Evolutionary conservation across 768 basidiomycete species (phyloP), one percentile per base, ranked within the genome.

Genomic region (Tylopilus plumbeoviolaceoides): DNA sequence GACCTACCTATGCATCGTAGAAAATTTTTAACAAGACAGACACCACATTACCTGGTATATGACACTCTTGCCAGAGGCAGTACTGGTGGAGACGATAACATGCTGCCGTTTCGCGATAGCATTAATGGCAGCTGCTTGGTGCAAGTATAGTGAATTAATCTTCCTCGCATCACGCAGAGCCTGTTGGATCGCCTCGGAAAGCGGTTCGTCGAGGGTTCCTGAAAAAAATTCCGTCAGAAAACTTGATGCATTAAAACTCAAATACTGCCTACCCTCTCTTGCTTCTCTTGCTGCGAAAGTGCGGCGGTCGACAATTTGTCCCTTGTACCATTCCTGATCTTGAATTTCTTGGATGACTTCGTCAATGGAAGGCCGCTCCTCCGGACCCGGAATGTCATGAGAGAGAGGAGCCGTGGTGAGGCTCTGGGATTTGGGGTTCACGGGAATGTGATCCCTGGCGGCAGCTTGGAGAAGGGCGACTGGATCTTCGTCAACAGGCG

Each of bases 61-160:
- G 14, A 91, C 72, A 69, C 89, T 91, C 72, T 92, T 93, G 4
- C 91, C 91, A 5, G 90, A 92, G 7, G 92, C 91, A 8, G 93
- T 95, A 57, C 85, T 87, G 0, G 92, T 95, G 5, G 91, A 93
- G 27, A 94, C 88, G 33, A 95, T 89, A 23, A 93, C 90, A 66
- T 91, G 76, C 50, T 78, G 78, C 7, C 80, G 79, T 47, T 65
- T 60, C 14, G 73, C 68, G 10, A 92, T 72, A 0, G 82, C 78
- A 56, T 81, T 77, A 55, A 95, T 85, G 3, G 92, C 89, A 23
- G 74, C 73, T 11, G 81, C 81, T 70, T 95, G 92, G 51, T 85
- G 83, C 50, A 67, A 63, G 58, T 92, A 95, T 17, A 94, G 64
- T 2, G 77, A 71, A 4, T 66, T 67, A 38, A 94, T 90, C 33